These are phyloP conservation scores for Oryza rufipogon DNA, from an alignment of 176 grass and related monocot genomes.

Conservation along the genomic window DNA sequence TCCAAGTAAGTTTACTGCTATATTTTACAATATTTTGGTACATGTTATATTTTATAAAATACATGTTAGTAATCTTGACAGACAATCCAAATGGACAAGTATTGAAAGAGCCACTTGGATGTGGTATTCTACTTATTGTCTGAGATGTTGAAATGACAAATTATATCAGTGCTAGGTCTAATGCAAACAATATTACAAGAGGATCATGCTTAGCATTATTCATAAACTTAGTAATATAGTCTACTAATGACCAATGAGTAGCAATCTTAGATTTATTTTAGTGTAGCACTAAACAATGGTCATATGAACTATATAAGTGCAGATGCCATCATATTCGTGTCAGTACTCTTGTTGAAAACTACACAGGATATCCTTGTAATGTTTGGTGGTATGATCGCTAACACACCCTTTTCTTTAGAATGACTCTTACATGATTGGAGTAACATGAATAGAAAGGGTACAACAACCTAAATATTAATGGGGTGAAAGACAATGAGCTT, in stretches of 20 bases:
- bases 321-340: no score
- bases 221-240: not conserved
- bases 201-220: not conserved
- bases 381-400: no score
- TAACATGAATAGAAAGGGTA: no score
- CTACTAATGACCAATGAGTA: not conserved
- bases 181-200: not conserved
- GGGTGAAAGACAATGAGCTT: no score
- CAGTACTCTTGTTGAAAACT: no score
- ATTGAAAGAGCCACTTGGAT: not conserved
- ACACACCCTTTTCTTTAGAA: no score
- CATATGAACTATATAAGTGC: no score
- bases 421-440: no score
- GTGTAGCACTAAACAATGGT: no score
- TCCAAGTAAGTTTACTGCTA: slow-evolving; percentile 63
- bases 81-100: not conserved
- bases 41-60: not conserved
- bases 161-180: not conserved
- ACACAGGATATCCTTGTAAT: no score
- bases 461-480: no score
- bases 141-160: not conserved
- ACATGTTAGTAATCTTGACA: not conserved
- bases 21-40: slow-evolving; percentile 5
- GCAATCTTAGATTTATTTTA: no score
- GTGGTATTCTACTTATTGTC: not conserved